Evolutionary conservation across 1,284 basidiomycete species (phyloP), one percentile per base, ranked within the genome.

Genomic region (Hemileia vastatrix): DNA sequence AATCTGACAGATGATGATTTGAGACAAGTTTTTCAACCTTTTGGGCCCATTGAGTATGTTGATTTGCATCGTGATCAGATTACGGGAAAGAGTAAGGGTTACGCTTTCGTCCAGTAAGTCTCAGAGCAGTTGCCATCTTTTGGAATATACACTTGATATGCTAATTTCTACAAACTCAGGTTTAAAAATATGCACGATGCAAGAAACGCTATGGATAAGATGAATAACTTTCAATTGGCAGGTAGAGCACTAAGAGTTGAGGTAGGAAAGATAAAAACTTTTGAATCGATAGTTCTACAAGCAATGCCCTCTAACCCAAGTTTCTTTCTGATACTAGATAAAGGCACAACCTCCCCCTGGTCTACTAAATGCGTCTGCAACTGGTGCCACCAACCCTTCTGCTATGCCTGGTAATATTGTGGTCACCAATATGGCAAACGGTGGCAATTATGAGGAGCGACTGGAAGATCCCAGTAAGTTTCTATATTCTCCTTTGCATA

Each of bases 161-260:
- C 40, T 57, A 19, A 54, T 58, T 54, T 23, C n/a, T n/a, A n/a
- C n/a, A n/a, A n/a, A n/a, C n/a, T n/a, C 62, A 90, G 88, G 76
- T 95, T 91, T 77, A 89, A 90, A 72, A 82, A 88, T 54, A 79
- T 84, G 15, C 87, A 91, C 72, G 88, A 96, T 74, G 94, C 95
- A 18, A 87, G 89, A 76, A 93, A 93, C 84, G 94, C 94, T 15
- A 79, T 94, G 44, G 91, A 96, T 72, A 90, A 95, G 69, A 97
- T 99, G 92, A 91, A 97, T 80, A 90, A 90, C 9, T 97, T 98
- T 73, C 91, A 95, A 71, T 82, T 99, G 56, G 94, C 95, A 51
- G 95, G 92, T 51, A 84, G 94, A 65, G 87, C 86, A 61, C 89
- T 91, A 72, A 65, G 86, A 78, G 33, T 31, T 33, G 27, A 56